Percentiles rank a stretch among this genome's conserved stretches.
Conservation (phyloP, 495 filamentous ascomycete species). For the Zalerion maritima region DNA sequence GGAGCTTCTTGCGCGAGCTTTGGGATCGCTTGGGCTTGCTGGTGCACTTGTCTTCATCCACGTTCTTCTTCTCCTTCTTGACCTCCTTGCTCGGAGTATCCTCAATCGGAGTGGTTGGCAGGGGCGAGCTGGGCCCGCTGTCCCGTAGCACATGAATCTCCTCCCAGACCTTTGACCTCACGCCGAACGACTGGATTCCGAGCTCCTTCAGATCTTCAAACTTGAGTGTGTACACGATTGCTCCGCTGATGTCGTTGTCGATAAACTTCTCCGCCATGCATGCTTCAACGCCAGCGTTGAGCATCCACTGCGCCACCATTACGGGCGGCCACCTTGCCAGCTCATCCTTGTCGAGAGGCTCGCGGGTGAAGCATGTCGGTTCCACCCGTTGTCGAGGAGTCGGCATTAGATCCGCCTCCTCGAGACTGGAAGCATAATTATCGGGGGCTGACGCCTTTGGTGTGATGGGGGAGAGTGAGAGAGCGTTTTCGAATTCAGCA, state of each 20-base stretch:
- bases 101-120: slow-evolving; percentile 40
- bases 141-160: slow-evolving; percentile 60
- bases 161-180: slow-evolving; percentile 72
- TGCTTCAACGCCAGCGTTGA: slow-evolving; percentile 52
- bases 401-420: slow-evolving; percentile 19
- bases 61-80: slow-evolving; percentile 20
- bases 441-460: slow-evolving; percentile 22
- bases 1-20: slow-evolving; percentile 32
- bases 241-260: slow-evolving; percentile 78
- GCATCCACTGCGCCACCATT: slow-evolving; percentile 74
- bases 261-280: slow-evolving; percentile 68
- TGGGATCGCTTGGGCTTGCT: slow-evolving; percentile 22
- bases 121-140: slow-evolving; percentile 39
- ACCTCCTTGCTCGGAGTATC: slow-evolving; percentile 32
- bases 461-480: slow-evolving; percentile 51
- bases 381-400: slow-evolving; percentile 20
- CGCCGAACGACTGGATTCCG: slow-evolving; percentile 83
- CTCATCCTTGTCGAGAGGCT: slow-evolving; percentile 40
- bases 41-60: slow-evolving; percentile 17
- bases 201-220: slow-evolving; percentile 90
- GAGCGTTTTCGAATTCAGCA: slow-evolving; percentile 43
- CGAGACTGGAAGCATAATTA: slow-evolving; percentile 17
- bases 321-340: slow-evolving; percentile 52
- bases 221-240: slow-evolving; percentile 71
- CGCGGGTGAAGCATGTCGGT: slow-evolving; percentile 34